These are phyloP conservation scores for Brettanomyces sp. DNA, from an alignment of 805 yeast species.

Conservation along the genomic window DNA sequence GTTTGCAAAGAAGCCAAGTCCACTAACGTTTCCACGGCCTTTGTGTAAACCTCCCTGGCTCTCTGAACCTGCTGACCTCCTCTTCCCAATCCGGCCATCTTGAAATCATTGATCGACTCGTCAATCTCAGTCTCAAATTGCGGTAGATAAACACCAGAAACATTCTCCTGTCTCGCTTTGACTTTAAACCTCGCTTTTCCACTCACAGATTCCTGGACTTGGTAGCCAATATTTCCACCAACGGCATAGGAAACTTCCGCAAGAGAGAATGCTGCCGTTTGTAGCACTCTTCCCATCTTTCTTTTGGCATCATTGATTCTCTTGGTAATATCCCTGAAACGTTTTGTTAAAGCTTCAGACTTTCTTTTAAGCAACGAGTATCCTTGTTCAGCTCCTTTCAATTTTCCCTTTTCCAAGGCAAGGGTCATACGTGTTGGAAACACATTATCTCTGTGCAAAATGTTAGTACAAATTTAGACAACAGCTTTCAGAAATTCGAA, in stretches of 20 bases:
- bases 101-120: slow-evolving; percentile 84
- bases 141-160: slow-evolving; percentile 90
- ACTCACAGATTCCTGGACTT: slow-evolving; percentile 83
- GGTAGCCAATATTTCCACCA: slow-evolving; percentile 91
- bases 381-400: slow-evolving; percentile 96
- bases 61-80: slow-evolving; percentile 98
- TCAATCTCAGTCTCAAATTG: slow-evolving; percentile 82
- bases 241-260: slow-evolving; percentile 98
- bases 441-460: slow-evolving; percentile 68
- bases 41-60: slow-evolving; percentile 87
- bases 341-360: slow-evolving; percentile 92
- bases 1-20: slow-evolving; percentile 95
- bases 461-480: neutral
- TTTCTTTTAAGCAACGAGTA: slow-evolving; percentile 88
- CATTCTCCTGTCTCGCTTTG: slow-evolving; percentile 89
- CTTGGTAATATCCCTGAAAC: slow-evolving; percentile 92
- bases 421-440: slow-evolving; percentile 98
- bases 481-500: neutral
- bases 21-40: slow-evolving; percentile 94
- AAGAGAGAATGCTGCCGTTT: slow-evolving; percentile 91
- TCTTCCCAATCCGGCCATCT: slow-evolving; percentile 92
- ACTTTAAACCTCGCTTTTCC: slow-evolving; percentile 86
- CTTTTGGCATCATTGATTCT: slow-evolving; percentile 91
- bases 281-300: slow-evolving; percentile 98
- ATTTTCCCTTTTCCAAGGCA: slow-evolving; percentile 87